These are phyloP conservation scores for Fusarium sp. DNA, from an alignment of 2,329 filamentous ascomycete genomes.

Conservation along the genomic window DNA sequence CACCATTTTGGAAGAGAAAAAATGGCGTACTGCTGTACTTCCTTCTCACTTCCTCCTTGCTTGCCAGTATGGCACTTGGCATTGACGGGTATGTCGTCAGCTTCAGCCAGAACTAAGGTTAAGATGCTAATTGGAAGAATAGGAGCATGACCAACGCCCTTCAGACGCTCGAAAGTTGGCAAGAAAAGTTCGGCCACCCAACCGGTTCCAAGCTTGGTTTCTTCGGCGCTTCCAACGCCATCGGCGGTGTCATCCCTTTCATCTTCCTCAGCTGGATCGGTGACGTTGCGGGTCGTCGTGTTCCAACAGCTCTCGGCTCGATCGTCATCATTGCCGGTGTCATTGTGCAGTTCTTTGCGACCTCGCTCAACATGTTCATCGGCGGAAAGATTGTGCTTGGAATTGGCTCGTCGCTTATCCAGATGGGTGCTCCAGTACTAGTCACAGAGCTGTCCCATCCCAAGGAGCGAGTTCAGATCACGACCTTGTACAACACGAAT, in stretches of 20 bases:
- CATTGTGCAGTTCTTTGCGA: slow-evolving; percentile 52
- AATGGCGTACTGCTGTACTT: slow-evolving; percentile 59
- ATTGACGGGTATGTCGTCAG: slow-evolving; percentile 53
- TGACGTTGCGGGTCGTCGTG: slow-evolving; percentile 50
- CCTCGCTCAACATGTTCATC: slow-evolving; percentile 52
- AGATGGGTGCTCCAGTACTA: slow-evolving; percentile 57
- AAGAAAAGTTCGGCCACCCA: slow-evolving; percentile 53
- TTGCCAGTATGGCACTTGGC: slow-evolving; percentile 56
- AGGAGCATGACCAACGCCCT: slow-evolving; percentile 55
- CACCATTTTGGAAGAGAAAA: slow-evolving; percentile 53
- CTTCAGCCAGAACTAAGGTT: accelerated
- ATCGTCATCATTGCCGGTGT: slow-evolving; percentile 54
- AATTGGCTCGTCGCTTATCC: slow-evolving; percentile 52
- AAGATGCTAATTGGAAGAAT: background rate
- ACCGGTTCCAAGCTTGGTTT: slow-evolving; percentile 53
- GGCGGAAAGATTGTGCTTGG: slow-evolving; percentile 54
- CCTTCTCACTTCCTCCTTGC: slow-evolving; percentile 55
- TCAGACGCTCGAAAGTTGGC: slow-evolving; percentile 53
- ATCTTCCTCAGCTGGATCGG: slow-evolving; percentile 52
- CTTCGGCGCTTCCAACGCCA: slow-evolving; percentile 54
- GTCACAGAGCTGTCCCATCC: slow-evolving; percentile 57
- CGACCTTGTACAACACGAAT: slow-evolving; percentile 38
- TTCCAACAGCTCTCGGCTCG: slow-evolving; percentile 52
- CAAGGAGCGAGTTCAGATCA: slow-evolving; percentile 47
- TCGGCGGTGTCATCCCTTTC: slow-evolving; percentile 55